Percentiles rank a stretch among this genome's conserved stretches.
phyloP scores from a whole-genome alignment of 2,329 filamentous ascomycete genomes.

The Talaromyces rugulosus region DNA sequence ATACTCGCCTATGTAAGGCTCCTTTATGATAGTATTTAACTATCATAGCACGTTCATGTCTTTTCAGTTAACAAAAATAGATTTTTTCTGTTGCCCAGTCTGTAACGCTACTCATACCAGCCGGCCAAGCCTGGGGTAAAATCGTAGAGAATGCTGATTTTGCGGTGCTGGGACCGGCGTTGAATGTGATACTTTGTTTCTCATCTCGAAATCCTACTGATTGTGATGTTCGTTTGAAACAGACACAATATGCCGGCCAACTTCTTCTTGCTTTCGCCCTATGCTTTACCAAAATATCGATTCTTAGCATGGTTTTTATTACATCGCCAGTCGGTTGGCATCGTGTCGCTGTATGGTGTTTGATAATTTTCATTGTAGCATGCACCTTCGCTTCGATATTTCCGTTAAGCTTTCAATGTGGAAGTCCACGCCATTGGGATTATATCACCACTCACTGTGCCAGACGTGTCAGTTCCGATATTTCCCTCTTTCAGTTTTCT shows the following conservation, averaged over 20 bases:
- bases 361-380: not conserved
- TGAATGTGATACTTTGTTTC: not conserved
- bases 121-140: not conserved
- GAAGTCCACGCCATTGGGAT: not conserved
- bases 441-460: not conserved
- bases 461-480: not conserved
- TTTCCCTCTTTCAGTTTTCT: too few species aligned
- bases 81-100: not conserved
- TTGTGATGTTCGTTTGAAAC: too few species aligned
- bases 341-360: not conserved
- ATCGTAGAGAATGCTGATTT: not conserved
- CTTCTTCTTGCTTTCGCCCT: not conserved
- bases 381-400: not conserved
- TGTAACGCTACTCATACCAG: not conserved
- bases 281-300: not conserved
- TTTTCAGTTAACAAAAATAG: not conserved
- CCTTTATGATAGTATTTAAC: not conserved
- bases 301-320: not conserved
- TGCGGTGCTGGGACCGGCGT: not conserved
- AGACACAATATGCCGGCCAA: not conserved
- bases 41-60: not conserved
- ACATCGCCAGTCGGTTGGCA: not conserved
- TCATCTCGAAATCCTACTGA: too few species aligned
- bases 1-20: not conserved
- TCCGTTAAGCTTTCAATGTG: not conserved